Evolutionary conservation across 306 rosid species (phyloP).

Genomic region (Echinosophora koreensis): DNA sequence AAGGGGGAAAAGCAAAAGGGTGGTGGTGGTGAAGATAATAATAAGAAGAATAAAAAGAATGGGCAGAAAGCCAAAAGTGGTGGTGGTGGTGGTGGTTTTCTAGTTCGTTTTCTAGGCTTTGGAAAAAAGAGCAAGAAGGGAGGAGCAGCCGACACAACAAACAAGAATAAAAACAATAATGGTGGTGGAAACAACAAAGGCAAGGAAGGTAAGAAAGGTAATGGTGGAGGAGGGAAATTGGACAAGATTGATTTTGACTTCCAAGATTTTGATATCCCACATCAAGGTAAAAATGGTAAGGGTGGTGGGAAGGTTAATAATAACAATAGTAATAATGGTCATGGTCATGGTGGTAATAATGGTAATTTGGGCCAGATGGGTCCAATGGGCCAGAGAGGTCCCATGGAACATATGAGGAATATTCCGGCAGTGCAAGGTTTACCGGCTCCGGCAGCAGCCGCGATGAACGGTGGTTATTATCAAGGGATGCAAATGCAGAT

Average conservation of each 20-base stretch:
- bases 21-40: conserved; percentile 48
- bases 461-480: conserved; percentile 73
- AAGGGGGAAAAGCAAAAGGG: conserved; percentile 64
- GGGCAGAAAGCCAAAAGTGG: conserved; percentile 52
- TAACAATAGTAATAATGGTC: conserved; percentile 36
- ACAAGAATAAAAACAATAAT: conserved; percentile 45
- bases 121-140: conserved; percentile 70
- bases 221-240: conserved; percentile 43
- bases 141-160: conserved; percentile 46
- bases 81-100: conserved; percentile 56
- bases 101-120: conserved; percentile 58
- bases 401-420: conserved; percentile 65
- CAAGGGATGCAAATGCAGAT: conserved; percentile 75
- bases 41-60: conserved; percentile 50
- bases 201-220: conserved; percentile 61
- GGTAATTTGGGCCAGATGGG: conserved; percentile 52
- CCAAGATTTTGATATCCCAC: conserved; percentile 60
- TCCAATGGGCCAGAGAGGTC: conserved; percentile 51
- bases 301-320: conserved; percentile 38
- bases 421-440: conserved; percentile 84
- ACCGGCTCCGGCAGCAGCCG: conserved; percentile 66
- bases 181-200: conserved; percentile 57
- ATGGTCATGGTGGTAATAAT: conserved; percentile 49
- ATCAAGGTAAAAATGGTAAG: conserved; percentile 61
- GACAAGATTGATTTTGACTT: conserved; percentile 57